phyloP scores from a whole-genome alignment of 2,329 filamentous ascomycete species.

The Elsinoe fawcettii region DNA sequence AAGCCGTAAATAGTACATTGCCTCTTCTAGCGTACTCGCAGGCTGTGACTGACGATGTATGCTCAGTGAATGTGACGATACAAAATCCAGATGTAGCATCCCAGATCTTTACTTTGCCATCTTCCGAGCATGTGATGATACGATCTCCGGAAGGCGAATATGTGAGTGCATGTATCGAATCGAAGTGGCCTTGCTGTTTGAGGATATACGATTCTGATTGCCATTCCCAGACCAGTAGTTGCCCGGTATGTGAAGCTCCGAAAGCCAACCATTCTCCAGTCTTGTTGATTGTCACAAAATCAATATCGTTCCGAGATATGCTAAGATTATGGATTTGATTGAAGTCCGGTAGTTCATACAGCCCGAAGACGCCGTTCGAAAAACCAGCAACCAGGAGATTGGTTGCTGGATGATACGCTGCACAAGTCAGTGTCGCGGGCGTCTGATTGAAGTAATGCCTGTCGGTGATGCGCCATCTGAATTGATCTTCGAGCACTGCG shows the following conservation, averaged over 20 bases:
- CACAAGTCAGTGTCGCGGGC: constrained; percentile 76
- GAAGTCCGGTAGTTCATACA: constrained; percentile 95
- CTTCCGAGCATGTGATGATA: constrained; percentile 88
- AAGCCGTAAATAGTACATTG: constrained; percentile 91
- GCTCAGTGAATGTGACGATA: constrained; percentile 95
- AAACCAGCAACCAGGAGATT: constrained; percentile 96
- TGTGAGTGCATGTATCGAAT: constrained; percentile 85
- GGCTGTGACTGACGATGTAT: constrained; percentile 86
- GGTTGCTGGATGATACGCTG: constrained; percentile 77
- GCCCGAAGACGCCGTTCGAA: constrained; percentile 83
- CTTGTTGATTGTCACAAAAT: constrained; percentile 88
- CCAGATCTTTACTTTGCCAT: constrained; percentile 98
- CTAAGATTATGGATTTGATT: constrained; percentile 88
- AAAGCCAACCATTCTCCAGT: constrained; percentile 96
- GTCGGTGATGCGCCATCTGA: constrained; percentile 85
- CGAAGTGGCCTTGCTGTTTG: constrained; percentile 96
- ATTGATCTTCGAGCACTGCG: constrained; percentile 53
- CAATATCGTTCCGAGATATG: constrained; percentile 94
- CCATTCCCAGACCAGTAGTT: constrained; percentile 99
- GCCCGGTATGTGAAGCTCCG: constrained; percentile 87
- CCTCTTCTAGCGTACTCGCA: constrained; percentile 94
- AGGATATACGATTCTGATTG: constrained; percentile 98
- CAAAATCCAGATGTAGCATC: constrained; percentile 95
- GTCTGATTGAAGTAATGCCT: constrained; percentile 92
- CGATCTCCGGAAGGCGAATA: constrained; percentile 92